Base-by-base conservation (phyloP, 2,329 filamentous ascomycete genomes). In the Fusarium fracticaudum region DNA sequence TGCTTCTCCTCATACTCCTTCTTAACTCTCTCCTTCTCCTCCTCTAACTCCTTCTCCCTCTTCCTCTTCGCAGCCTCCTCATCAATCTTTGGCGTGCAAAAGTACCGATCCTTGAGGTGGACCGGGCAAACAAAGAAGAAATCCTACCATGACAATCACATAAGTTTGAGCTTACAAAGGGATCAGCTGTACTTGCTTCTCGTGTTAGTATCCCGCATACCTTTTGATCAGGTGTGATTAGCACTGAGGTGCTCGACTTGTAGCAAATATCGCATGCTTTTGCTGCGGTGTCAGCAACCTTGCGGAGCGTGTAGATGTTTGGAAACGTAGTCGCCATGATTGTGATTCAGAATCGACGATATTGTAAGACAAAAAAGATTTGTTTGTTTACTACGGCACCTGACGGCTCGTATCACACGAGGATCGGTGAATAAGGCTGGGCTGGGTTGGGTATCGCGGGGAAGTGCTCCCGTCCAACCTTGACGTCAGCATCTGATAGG, bases 231-330 rank as follows among this genome's bases (percentile, higher is more conserved):
- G 93, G 90, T 14, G 95, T 97, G 76, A 98, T 94, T 62, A 99
- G 86, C 24, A 98, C 96, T 74, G 92, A 97, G 12, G 92, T 91
- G 67, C 92, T 94, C 14, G 93, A 93, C 83, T 96, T 97, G 86
- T 92, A 97, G 87, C 96, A 98, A 72, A 98, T 91, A 83, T 94
- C 93, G 83, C 96, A 99, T 57, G 94, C 87, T 83, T 94, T 97
- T 18, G 94, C 89, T 3, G 92, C 89, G n/a, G 91, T 89, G 37
- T 97, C 94, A 18, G 95, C 95, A 41, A 98, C 96, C 76, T 91
- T 94, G 57, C 96, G 93, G 74, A 95, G 93, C 73, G 94, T 91
- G 84, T 96, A 98, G 37, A 93, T 83, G 80, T 98, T 98, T 47
- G 90, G 89, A 67, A 96, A 90, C 6, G 79, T 75, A 5, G 77